A percentile compares a stretch with the other conserved stretches of the same genome.
Evolutionary conservation across 345 rosid species (phyloP).

Genomic region (Aethionema arabicum): DNA sequence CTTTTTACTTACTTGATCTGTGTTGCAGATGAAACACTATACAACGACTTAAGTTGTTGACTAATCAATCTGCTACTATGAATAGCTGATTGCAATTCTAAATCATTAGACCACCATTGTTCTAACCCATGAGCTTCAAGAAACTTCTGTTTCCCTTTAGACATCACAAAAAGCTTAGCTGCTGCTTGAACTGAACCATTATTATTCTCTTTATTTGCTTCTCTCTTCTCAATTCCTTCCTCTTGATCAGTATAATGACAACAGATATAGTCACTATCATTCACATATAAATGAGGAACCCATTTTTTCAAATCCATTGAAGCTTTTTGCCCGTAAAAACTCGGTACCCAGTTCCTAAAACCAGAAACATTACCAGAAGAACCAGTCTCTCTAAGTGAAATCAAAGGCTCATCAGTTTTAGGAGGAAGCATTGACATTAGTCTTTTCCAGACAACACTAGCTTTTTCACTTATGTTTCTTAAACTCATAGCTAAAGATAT

Average conservation of each 20-base stretch:
- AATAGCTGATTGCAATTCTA: slow-evolving; percentile 66
- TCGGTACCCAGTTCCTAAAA: slow-evolving; percentile 59
- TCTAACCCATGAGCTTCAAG: slow-evolving; percentile 90
- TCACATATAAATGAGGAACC: slow-evolving; percentile 88
- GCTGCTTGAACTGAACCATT: slow-evolving; percentile 44
- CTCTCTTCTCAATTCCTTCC: slow-evolving; percentile 37
- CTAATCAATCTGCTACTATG: slow-evolving; percentile 72
- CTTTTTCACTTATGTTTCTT: slow-evolving; percentile 82
- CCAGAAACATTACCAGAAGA: slow-evolving; percentile 41
- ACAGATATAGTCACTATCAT: slow-evolving; percentile 87
- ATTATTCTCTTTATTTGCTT: slow-evolving; percentile 52
- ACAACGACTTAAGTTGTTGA: slow-evolving; percentile 86
- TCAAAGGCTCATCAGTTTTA: slow-evolving; percentile 24
- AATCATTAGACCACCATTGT: slow-evolving; percentile 98
- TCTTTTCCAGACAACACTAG: slow-evolving; percentile 72
- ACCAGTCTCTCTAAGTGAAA: slow-evolving; percentile 6
- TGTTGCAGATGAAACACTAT: slow-evolving; percentile 48
- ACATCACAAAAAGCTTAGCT: slow-evolving; percentile 85
- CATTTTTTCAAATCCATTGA: slow-evolving; percentile 57
- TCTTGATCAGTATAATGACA: slow-evolving; percentile 69
- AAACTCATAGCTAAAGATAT: slow-evolving; percentile 87
- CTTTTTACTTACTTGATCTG: slow-evolving; percentile 28
- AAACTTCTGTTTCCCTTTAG: slow-evolving; percentile 92
- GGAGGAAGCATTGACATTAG: slow-evolving; percentile 81
- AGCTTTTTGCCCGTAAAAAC: slow-evolving; percentile 46